Evolutionary conservation across 176 grass and related monocot genomes (phyloP).

Genomic region (Echinochloa phyllopogon): DNA sequence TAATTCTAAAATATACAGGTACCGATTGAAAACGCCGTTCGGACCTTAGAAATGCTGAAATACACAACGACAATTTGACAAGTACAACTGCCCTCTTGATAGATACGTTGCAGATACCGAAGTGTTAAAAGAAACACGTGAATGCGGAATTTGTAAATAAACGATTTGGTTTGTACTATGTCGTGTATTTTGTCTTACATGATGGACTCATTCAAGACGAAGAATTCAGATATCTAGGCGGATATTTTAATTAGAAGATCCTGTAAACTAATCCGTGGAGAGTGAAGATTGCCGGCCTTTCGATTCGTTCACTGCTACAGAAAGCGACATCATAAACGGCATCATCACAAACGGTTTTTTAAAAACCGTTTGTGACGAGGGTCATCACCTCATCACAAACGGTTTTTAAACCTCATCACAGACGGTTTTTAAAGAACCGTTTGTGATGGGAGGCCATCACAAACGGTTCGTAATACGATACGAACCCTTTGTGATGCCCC

Average conservation of each 20-base stretch:
- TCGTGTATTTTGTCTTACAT: neutral
- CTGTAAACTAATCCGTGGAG: neutral
- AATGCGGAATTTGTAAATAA: neutral
- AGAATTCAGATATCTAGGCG: neutral
- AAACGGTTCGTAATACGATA: too few species aligned
- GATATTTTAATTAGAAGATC: neutral
- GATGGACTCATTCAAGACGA: neutral
- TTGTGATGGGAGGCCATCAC: too few species aligned
- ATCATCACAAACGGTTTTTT: too few species aligned
- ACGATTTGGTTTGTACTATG: neutral
- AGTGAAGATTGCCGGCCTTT: constrained; percentile 11
- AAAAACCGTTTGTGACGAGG: too few species aligned
- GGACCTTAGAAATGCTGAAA: neutral
- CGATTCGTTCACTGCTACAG: too few species aligned
- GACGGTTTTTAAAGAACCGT: too few species aligned
- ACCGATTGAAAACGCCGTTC: neutral
- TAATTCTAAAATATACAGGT: neutral
- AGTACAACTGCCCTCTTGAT: neutral
- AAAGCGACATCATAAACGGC: too few species aligned
- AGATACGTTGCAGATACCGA: neutral
- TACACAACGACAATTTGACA: neutral
- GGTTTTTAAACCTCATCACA: too few species aligned
- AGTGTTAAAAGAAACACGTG: neutral
- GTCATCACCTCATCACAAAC: too few species aligned
- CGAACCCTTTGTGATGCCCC: too few species aligned